Base-by-base conservation (phyloP, 108 stramenopile species). In the Cyclotella kingstonii region DNA sequence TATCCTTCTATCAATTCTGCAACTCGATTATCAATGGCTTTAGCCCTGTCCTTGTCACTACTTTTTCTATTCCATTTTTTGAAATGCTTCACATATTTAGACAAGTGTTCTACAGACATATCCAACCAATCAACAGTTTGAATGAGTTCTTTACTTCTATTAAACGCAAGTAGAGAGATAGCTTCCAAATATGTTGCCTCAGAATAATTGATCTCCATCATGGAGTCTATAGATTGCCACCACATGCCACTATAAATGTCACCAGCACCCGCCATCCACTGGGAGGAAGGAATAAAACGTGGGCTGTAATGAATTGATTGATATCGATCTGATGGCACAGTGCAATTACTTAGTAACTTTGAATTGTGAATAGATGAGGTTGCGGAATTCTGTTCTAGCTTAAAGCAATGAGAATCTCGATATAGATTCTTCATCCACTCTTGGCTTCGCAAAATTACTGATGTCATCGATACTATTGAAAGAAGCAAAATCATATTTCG, bases 231-330 rank as follows among this genome's bases (percentile, higher is more conserved):
- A 15, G 65, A 66, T 66, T 66, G 65, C 54, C 54, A 66, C 65
- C 65, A 66, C 65, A 66, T 66, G 4, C 65, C 65, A 30, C 54
- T 56, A 36, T 66, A 66, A 17, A 66, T 49, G n/a, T 56, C 53
- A 4, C 64, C 64, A 10, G 31, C 12, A 4, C 59, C 59, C 14
- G 33, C 2, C 56, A 43, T 43, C 41, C 42, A 58, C 33, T 58
- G 56, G 10, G 56, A 36, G 8, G 53, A 36, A 3, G 14, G 35
- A 10, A 54, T 23, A 8, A 54, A 54, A n/a, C n/a, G n/a, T n/a
- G n/a, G n/a, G n/a, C n/a, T n/a, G n/a, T n/a, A n/a, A n/a, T n/a
- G n/a, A n/a, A n/a, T n/a, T n/a, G n/a, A n/a, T n/a, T n/a, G n/a
- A n/a, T n/a, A n/a, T n/a, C n/a, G n/a, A n/a, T n/a, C n/a, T n/a